Percentiles rank a stretch among this genome's conserved stretches.
phyloP scores from a whole-genome alignment of 2,329 filamentous ascomycete genomes.

The Chaetomiaceae sp. region DNA sequence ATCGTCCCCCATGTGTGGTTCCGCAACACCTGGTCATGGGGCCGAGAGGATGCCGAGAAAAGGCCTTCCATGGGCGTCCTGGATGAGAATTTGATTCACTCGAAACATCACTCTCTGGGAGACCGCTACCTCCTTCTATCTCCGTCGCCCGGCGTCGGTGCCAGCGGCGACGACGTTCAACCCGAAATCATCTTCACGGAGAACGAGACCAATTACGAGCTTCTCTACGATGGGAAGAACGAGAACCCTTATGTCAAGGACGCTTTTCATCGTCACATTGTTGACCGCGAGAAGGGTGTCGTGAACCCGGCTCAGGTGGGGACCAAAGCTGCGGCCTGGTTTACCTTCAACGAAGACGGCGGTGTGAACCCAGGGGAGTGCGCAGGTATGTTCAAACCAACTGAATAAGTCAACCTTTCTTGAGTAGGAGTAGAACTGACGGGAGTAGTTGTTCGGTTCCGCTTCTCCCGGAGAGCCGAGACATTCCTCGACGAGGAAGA shows the following conservation, averaged over 20 bases:
- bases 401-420: constrained; percentile 18
- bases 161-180: constrained; percentile 73
- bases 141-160: constrained; percentile 79
- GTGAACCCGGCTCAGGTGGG: constrained; percentile 75
- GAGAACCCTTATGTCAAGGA: constrained; percentile 85
- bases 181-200: constrained; percentile 88
- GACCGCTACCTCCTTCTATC: constrained; percentile 79
- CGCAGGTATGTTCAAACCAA: constrained; percentile 61
- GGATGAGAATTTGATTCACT: constrained; percentile 62
- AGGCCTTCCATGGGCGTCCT: constrained; percentile 72
- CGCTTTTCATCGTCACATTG: constrained; percentile 84
- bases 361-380: constrained; percentile 87
- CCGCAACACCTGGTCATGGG: constrained; percentile 96
- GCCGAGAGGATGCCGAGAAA: constrained; percentile 64
- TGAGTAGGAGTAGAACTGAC: neutral
- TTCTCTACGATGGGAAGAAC: constrained; percentile 73
- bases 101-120: constrained; percentile 74
- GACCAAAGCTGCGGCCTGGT: constrained; percentile 90
- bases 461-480: constrained; percentile 69
- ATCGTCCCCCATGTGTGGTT: constrained; percentile 96
- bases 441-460: constrained; percentile 75
- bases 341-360: constrained; percentile 80
- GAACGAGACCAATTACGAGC: constrained; percentile 83
- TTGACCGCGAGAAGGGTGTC: constrained; percentile 70
- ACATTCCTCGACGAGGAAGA: constrained; percentile 84